Percentiles rank a stretch among this genome's conserved stretches.
phyloP scores from a whole-genome alignment of 164 flowering plant genomes.

The Macadamia integrifolia region DNA sequence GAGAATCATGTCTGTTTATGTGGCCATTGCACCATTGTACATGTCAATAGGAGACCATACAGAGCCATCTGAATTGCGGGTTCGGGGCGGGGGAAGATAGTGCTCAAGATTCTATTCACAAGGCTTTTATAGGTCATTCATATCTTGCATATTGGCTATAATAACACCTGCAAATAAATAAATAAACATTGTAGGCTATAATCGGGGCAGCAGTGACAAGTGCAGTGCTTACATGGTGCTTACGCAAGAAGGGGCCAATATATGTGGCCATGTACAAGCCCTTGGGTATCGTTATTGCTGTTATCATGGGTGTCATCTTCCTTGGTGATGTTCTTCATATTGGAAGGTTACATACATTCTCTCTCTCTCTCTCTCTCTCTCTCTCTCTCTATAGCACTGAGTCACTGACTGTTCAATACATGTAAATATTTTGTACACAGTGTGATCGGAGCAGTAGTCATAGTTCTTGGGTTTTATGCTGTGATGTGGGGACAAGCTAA shows the following conservation, averaged over 20 bases:
- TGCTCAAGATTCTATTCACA: no score
- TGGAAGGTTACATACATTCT: conserved; percentile 34
- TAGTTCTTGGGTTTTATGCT: conserved; percentile 28
- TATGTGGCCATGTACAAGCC: conserved; percentile 50
- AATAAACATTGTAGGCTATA: conserved; percentile 18
- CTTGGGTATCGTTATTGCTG: conserved; percentile 40
- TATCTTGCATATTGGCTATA: no score
- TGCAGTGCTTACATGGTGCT: conserved; percentile 37
- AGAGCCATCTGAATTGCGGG: no score
- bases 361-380: no score
- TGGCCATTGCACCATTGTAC: no score
- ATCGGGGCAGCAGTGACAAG: conserved; percentile 26
- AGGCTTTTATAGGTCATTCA: no score
- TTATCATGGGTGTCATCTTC: conserved; percentile 29
- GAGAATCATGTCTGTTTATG: no score
- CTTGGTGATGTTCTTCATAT: conserved; percentile 43
- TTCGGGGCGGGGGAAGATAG: no score
- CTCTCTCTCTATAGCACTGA: no score
- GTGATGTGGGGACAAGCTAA: conserved; percentile 36
- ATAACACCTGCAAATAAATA: no score
- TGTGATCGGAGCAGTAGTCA: conserved; percentile 30
- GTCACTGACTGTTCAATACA: background rate
- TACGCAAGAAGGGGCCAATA: conserved; percentile 43
- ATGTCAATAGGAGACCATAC: no score
- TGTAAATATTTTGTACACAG: conserved; percentile 12